Percentiles rank a stretch among this genome's conserved stretches.
phyloP scores from a whole-genome alignment of 1,139 yeast species.

The Chernovozyma sophiae-reginae region DNA sequence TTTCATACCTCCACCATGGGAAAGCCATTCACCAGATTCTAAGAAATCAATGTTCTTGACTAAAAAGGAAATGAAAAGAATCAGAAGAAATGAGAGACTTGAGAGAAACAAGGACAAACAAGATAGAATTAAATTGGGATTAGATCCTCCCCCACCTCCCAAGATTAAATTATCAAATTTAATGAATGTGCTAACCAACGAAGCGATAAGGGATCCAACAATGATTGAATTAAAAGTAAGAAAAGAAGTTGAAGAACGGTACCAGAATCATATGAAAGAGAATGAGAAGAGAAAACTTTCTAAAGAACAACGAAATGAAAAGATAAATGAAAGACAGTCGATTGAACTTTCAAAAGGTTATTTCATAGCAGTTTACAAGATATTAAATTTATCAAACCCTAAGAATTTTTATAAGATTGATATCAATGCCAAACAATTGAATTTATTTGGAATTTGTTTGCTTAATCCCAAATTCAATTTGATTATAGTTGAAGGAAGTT shows the following conservation, averaged over 20 bases:
- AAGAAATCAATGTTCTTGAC: conserved; percentile 58
- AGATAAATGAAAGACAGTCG: conserved; percentile 44
- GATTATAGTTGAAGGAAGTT: conserved; percentile 71
- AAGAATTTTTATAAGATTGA: conserved; percentile 72
- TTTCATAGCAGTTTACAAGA: conserved; percentile 55
- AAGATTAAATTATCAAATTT: conserved; percentile 79
- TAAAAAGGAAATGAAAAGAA: conserved; percentile 69
- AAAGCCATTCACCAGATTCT: conserved; percentile 27
- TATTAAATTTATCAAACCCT: conserved; percentile 54
- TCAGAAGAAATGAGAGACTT: conserved; percentile 68
- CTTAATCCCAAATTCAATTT: conserved; percentile 46
- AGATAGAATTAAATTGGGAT: conserved; percentile 73
- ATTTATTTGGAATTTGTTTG: conserved; percentile 55
- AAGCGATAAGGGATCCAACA: conserved; percentile 89
- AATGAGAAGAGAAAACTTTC: conserved; percentile 64
- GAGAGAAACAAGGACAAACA: conserved; percentile 64
- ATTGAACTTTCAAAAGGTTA: conserved; percentile 45
- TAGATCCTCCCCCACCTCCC: conserved; percentile 86
- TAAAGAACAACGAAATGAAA: conserved; percentile 51
- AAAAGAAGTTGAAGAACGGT: conserved; percentile 63
- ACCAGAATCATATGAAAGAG: conserved; percentile 51
- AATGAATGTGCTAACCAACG: conserved; percentile 81
- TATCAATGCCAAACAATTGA: conserved; percentile 71
- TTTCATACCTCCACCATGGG: conserved; percentile 58
- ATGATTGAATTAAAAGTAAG: conserved; percentile 72